Evolutionary conservation across 1,284 basidiomycete species (phyloP), one percentile per base, ranked within the genome.

Genomic region (Leccinum subatratum): DNA sequence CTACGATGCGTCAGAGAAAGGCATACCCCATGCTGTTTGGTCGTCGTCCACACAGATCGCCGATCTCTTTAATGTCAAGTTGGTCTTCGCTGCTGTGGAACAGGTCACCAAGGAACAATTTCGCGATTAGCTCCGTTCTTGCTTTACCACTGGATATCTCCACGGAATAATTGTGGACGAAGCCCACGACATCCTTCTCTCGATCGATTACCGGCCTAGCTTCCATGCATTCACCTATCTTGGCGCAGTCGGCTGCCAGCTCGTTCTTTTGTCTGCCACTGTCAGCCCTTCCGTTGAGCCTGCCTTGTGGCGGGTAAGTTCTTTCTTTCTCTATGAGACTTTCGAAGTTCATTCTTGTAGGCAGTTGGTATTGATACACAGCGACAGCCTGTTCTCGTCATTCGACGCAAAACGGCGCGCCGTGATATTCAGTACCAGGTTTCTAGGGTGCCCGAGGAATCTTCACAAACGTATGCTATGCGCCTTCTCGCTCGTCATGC

Each of bases 161-260:
- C 37, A 56, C 12, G 48, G 32, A 12, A 39, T 63, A 9, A 14
- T 57, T 1, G 5, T 63, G 5, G 51, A 63, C 4, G 34, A 63
- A 9, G 62, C 62, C 11, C 51, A 63, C 5, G 28, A 63, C 12
- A 62, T 62, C 11, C 61, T 62, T 25, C 61, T 62, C 6, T 62
- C 30, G 2, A 9, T 14, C 8, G 30, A 62, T 32, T 62, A 62
- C 16, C 12, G 20, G 9, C 12, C 20, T 20, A 62, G 45, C 4
- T 62, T 62, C 16, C 34, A 12, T 34, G 12, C 20, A 8, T 62
- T 61, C 20, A 61, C 60, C 4, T 61, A 25, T 18, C 12, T 61
- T 7, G 60, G 60, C 3, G 14, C 7, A 9, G 37, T 61, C 5
- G 37, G 60, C 8, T 61, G 60, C 22, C 37, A 61, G 14, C 14